These are phyloP conservation scores for Globisporangium splendens DNA, from an alignment of 352 stramenopile genomes.

Conservation along the genomic window DNA sequence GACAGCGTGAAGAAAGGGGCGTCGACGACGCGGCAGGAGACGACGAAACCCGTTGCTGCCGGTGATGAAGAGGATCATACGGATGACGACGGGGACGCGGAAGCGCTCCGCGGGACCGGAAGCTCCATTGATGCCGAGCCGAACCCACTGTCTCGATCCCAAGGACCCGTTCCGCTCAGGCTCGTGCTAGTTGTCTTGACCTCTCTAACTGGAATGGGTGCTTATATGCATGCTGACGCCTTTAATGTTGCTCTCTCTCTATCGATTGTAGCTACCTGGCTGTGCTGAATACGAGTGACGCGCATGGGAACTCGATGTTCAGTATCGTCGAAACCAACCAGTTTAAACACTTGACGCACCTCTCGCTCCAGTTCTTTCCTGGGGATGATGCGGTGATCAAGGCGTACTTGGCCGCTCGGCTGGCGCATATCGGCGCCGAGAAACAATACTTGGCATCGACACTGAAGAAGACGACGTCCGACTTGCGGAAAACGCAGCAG, in stretches of 20 bases:
- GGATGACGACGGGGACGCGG: conserved; percentile 7
- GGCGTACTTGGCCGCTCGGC: conserved; percentile 83
- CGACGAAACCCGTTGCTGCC: background rate
- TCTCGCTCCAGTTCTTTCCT: conserved; percentile 84
- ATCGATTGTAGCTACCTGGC: conserved; percentile 61
- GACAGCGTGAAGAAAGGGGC: conserved; percentile 41
- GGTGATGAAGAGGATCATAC: conserved; percentile 13
- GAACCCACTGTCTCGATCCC: conserved; percentile 39
- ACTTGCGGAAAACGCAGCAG: conserved; percentile 35
- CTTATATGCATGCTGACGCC: background rate
- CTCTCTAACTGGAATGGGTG: background rate
- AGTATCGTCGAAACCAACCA: conserved; percentile 93
- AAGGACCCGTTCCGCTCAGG: conserved; percentile 74
- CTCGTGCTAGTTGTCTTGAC: background rate
- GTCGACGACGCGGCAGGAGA: conserved; percentile 8
- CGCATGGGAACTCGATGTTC: conserved; percentile 71
- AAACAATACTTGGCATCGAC: conserved; percentile 33
- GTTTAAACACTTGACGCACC: conserved; percentile 94
- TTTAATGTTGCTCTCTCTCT: conserved; percentile 1
- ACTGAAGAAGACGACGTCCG: conserved; percentile 40
- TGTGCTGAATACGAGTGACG: conserved; percentile 72
- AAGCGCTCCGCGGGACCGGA: background rate
- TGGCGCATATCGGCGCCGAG: conserved; percentile 77
- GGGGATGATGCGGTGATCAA: conserved; percentile 90
- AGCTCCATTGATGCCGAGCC: background rate